These are phyloP conservation scores for Metschnikowia lachancei DNA, from an alignment of 805 yeast genomes.

Conservation along the genomic window DNA sequence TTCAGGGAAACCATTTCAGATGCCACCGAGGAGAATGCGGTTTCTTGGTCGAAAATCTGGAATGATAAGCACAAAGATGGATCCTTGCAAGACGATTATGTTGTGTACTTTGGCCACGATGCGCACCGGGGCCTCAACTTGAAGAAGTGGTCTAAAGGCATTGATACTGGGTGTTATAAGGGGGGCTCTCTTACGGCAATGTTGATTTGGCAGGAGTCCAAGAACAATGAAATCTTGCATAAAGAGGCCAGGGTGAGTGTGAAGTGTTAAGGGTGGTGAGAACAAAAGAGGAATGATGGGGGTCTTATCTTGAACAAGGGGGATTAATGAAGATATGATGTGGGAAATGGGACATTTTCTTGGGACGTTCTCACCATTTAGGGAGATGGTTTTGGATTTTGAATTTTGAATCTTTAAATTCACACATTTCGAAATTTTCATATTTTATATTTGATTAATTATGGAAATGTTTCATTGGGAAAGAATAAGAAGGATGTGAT, in stretches of 20 bases:
- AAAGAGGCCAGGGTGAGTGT: constrained; percentile 16
- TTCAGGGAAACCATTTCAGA: constrained; percentile 58
- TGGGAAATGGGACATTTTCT: too few relatives aligned
- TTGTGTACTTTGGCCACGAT: constrained; percentile 85
- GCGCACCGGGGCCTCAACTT: constrained; percentile 72
- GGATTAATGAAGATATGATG: too few relatives aligned
- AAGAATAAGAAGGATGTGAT: too few relatives aligned
- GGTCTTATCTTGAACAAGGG: too few relatives aligned
- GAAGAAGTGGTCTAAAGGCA: constrained; percentile 67
- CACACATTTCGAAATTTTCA: too few relatives aligned
- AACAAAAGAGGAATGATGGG: not conserved
- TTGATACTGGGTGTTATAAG: constrained; percentile 79
- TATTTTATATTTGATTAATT: too few relatives aligned
- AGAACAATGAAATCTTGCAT: constrained; percentile 7
- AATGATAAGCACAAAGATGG: constrained; percentile 41
- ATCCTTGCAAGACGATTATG: constrained; percentile 29
- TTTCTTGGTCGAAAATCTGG: constrained; percentile 60
- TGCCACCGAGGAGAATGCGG: constrained; percentile 33
- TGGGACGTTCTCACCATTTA: too few relatives aligned
- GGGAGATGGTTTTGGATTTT: too few relatives aligned
- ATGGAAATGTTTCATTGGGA: too few relatives aligned
- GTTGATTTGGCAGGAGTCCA: constrained; percentile 37
- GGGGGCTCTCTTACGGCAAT: constrained; percentile 70
- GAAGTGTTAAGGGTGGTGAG: constrained; percentile 6
- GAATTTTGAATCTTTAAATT: too few relatives aligned